Conservation (phyloP, 1,284 basidiomycete genomes). For the Austroboletus rostrupii region DNA sequence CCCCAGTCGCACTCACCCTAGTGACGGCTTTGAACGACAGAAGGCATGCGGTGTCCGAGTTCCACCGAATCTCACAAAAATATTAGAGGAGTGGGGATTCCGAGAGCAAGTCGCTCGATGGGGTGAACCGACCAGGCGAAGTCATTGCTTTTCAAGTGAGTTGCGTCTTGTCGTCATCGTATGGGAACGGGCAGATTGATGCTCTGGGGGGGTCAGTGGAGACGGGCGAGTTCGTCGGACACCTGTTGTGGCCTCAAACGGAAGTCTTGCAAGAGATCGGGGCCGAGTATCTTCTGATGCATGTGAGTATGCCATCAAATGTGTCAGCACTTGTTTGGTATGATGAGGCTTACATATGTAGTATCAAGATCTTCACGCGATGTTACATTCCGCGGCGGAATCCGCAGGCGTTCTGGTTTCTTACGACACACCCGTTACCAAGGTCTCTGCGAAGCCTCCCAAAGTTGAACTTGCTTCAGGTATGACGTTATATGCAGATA, state of each 20-base stretch:
- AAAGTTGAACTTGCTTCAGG: slow-evolving; percentile 31
- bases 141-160: slow-evolving; percentile 21
- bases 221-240: slow-evolving; percentile 39
- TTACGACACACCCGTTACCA: slow-evolving; percentile 35
- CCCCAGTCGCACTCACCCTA: background rate
- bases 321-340: slow-evolving; percentile 8
- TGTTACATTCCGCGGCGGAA: slow-evolving; percentile 38
- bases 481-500: slow-evolving; percentile 27
- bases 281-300: slow-evolving; percentile 43
- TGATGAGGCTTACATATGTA: slow-evolving; percentile 15
- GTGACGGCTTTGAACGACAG: slow-evolving; percentile 11
- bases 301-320: slow-evolving; percentile 29
- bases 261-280: slow-evolving; percentile 47
- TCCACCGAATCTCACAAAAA: slow-evolving; percentile 47
- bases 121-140: slow-evolving; percentile 26
- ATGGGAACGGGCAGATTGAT: background rate
- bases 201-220: slow-evolving; percentile 31
- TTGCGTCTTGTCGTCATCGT: too few species aligned
- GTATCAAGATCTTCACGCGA: slow-evolving; percentile 41
- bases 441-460: slow-evolving; percentile 25
- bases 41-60: slow-evolving; percentile 39
- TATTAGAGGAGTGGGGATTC: slow-evolving; percentile 46
- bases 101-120: slow-evolving; percentile 34
- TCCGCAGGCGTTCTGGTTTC: slow-evolving; percentile 35
- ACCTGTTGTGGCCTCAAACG: slow-evolving; percentile 41